Evolutionary conservation across 306 rosid species (phyloP).

Genomic region (Cicer bijugum): DNA sequence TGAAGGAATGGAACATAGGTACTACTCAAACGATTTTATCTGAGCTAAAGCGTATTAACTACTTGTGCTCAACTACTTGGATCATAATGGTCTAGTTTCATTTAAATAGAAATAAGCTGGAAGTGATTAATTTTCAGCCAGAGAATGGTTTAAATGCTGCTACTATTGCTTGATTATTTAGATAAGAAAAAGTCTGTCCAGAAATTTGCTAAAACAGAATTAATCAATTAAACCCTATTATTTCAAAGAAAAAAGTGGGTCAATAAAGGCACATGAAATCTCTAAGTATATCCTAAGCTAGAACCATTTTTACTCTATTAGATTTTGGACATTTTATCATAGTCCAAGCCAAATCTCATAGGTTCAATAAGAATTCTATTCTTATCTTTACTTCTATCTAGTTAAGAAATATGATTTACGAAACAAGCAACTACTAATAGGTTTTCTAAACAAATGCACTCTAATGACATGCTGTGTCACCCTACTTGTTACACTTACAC

Average conservation of each 20-base stretch:
- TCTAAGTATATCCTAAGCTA: background rate
- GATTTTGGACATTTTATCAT: constrained; percentile 15
- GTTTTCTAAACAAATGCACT: background rate
- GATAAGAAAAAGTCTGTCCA: constrained; percentile 8
- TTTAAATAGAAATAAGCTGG: constrained; percentile 22
- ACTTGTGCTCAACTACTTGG: background rate
- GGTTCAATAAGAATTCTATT: background rate
- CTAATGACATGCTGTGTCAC: background rate
- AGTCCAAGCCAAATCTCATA: constrained; percentile 14
- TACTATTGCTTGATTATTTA: constrained; percentile 9
- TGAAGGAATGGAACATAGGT: background rate
- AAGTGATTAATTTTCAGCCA: constrained; percentile 2
- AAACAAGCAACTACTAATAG: background rate
- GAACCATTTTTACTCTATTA: background rate
- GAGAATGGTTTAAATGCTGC: constrained; percentile 19
- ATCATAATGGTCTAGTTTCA: background rate
- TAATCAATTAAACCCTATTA: background rate
- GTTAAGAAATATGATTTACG: background rate
- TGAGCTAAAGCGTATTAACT: background rate
- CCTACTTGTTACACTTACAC: no score
- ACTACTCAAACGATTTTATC: background rate
- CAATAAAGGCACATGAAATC: constrained; percentile 16
- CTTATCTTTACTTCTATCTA: background rate
- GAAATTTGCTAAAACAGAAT: constrained; percentile 7
- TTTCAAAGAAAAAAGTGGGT: background rate